Percentiles rank a stretch among this genome's conserved stretches.
These are phyloP conservation scores for Carex littledalei DNA, from an alignment of 176 grass and related monocot species.

Conservation along the genomic window DNA sequence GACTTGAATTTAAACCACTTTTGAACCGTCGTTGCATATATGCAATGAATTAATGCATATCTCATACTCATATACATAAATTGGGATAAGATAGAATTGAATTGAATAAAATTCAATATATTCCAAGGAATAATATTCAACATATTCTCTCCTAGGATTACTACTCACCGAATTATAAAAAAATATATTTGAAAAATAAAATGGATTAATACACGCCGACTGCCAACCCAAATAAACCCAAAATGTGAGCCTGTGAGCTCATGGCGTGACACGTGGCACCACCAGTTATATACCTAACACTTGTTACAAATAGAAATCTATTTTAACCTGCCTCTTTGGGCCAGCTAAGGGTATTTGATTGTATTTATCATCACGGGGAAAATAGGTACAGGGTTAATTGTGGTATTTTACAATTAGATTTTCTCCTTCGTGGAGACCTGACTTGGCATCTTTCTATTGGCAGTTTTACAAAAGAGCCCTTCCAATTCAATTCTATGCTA, in stretches of 20 bases:
- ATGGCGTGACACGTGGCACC: slow-evolving; percentile 1
- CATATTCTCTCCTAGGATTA: background rate
- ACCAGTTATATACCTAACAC: slow-evolving; percentile 8
- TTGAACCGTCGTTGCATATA: background rate
- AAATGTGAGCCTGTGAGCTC: background rate
- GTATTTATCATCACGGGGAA: background rate
- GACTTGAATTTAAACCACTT: background rate
- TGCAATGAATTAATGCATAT: background rate
- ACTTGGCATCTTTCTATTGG: background rate
- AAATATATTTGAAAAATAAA: background rate
- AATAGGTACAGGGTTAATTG: background rate
- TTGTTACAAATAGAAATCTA: background rate
- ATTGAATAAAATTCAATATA: background rate
- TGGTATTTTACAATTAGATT: background rate
- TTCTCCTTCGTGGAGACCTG: background rate
- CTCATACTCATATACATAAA: background rate
- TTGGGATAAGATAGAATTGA: background rate
- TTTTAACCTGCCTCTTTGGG: background rate
- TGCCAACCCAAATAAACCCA: background rate
- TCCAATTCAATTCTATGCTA: background rate
- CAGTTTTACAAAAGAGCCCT: background rate
- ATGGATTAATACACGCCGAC: background rate
- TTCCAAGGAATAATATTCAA: background rate
- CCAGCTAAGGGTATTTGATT: background rate
- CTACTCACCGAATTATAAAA: background rate